Percentiles rank a stretch among this genome's conserved stretches.
Evolutionary conservation across 2,329 filamentous ascomycete genomes (phyloP).

Genomic region (Hymenoscyphus linearis): DNA sequence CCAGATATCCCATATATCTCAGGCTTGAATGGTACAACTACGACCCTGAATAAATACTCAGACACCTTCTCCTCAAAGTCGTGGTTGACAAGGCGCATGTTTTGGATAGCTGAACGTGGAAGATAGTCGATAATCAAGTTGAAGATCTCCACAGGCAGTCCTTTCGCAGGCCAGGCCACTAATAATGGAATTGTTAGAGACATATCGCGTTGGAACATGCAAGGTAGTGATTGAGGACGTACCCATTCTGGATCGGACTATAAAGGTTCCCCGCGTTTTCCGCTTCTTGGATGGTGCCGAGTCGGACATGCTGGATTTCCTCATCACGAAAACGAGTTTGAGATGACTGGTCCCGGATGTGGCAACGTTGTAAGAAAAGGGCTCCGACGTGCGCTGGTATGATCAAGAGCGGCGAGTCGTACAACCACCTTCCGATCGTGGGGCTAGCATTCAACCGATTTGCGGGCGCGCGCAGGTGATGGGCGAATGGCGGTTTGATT

Average conservation of each 20-base stretch:
- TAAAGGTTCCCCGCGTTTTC: background rate
- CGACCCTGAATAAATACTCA: slow-evolving; percentile 52
- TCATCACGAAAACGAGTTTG: background rate
- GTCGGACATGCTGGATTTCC: background rate
- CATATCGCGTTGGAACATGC: background rate
- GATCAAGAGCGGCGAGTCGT: background rate
- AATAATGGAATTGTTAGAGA: background rate
- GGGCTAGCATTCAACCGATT: background rate
- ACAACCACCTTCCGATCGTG: background rate
- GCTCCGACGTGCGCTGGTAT: background rate
- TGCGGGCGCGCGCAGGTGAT: no score
- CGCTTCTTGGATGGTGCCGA: background rate
- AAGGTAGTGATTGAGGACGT: background rate
- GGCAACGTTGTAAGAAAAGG: background rate
- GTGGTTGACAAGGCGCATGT: slow-evolving; percentile 54
- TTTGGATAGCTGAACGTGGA: slow-evolving; percentile 52
- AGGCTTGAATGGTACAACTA: slow-evolving; percentile 61
- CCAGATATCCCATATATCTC: slow-evolving; percentile 51
- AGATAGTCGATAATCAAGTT: slow-evolving; percentile 50
- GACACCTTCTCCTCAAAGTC: slow-evolving; percentile 56
- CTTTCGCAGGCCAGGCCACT: slow-evolving; percentile 34
- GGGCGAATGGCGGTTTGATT: background rate
- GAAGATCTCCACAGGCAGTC: slow-evolving; percentile 58
- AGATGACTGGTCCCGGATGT: background rate
- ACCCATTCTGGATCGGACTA: background rate